Base-by-base conservation (phyloP, 2,329 filamentous ascomycete genomes). In the Cercospora janseana region DNA sequence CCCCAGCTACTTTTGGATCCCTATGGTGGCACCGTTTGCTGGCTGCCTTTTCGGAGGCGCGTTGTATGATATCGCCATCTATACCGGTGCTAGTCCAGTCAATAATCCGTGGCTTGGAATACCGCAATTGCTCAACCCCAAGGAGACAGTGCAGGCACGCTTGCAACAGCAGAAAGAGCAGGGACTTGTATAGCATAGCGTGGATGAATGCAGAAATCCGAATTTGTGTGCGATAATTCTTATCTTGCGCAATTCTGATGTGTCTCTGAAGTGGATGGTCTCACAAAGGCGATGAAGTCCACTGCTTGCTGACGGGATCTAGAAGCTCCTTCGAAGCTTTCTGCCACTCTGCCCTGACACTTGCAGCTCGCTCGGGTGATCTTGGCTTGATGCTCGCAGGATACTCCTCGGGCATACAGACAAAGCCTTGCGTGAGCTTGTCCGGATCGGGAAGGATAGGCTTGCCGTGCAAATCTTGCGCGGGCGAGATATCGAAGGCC, bases 41-140 rank as follows among this genome's bases (percentile, higher is more conserved):
- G 84, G 83, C 3, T 79, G 75, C 60, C 67, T 76, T 0, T 80
- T 85, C 56, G 83, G 85, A 3, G 83, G 79, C 2, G 79, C 82
- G 60, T 57, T 87, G 16, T 87, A 87, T 62, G 83, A 87, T 64
- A 63, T 80, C 2, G 82, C 86, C 64, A 72, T 87, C 35, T 87
- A 81, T 63, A 83, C 80, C 0, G 83, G 83, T 10, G 65, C 62
- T 1, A 61, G 80, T 15, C 82, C 83, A 3, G 72, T 87, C 56
- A 87, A 87, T 65, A 80, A 74, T 0, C 81, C 81, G 0, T 81
- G 72, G 66, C 55, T 66, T 16, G 65, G 65, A 5, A 42, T 66
- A 7, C 53, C 49, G 29, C 51, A 62, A 21, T 24, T 62, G 8
- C 8, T 56, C 13, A 54, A 62, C 44, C 61, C 61, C 20, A 41